Evolutionary conservation across 768 basidiomycete species (phyloP), one percentile per base, ranked within the genome.

Genomic region (Calocybe cyanea): DNA sequence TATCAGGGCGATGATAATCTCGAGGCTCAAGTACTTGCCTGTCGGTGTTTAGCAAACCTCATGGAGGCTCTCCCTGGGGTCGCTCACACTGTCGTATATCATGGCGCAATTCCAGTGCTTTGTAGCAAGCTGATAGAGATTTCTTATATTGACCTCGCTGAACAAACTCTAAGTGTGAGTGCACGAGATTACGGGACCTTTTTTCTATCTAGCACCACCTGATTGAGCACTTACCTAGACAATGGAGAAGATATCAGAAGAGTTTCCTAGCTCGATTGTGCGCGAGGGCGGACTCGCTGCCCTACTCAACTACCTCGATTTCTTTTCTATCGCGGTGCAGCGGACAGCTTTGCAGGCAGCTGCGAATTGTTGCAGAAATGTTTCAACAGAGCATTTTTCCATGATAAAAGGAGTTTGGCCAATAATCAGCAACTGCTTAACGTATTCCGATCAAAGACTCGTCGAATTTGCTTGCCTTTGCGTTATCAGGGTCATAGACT

Each of bases 1-100:
- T 85, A 73, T 59, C 82, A 83, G 57, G 89, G 87, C 24, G 89
- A 92, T 56, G 89, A 90, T 48, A 89, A 88, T 54, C 78, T 88
- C 23, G 94, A 98, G 68, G 92, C 92, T 43, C 94, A 97, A 66
- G 83, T 98, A 40, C 77, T 98, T 38, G 96, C 96, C 21, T 97
- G 94, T 65, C 78, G 96, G 51, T 99, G 96, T 62, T 73, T 99
- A 42, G 95, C 94, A 38, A 98, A 99, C 63, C 75, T 99, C 45
- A 94, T 98, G 92, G 96, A 98, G 65, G 95, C 93, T n/a, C 75
- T 98, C 17, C 96, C 96, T 14, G 93, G 94, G 19, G 87, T 92
- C 33, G 92, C 92, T n/a, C 93, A 97, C 60, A 93, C 92, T 36
- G 85, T 99, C 56, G 95, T 98, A 31, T 91, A 96, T 63, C 90